phyloP scores from a whole-genome alignment of 192 early-diverging fungal genomes.

The Funneliformis geosporum region DNA sequence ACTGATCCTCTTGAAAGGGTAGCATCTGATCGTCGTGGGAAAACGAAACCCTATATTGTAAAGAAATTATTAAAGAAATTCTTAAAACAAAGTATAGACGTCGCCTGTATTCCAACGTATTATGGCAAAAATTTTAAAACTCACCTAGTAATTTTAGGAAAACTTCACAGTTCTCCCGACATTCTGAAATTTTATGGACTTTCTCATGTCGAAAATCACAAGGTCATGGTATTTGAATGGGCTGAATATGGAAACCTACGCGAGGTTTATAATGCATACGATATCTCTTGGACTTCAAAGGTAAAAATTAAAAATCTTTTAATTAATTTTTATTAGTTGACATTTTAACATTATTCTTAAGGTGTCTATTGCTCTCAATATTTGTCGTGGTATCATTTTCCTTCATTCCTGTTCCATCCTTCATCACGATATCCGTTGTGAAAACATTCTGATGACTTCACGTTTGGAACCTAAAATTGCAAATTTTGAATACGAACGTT shows the following conservation, averaged over 20 bases:
- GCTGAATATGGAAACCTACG: slow-evolving; percentile 15
- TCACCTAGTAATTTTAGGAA: slow-evolving; percentile 22
- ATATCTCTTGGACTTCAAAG: slow-evolving; percentile 5
- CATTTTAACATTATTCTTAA: background rate
- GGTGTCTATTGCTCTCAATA: slow-evolving; percentile 1
- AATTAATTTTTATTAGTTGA: background rate
- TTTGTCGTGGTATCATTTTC: slow-evolving; percentile 28
- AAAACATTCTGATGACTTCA: slow-evolving; percentile 25
- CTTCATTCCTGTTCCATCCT: background rate
- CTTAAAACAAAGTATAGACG: background rate
- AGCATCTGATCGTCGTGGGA: background rate
- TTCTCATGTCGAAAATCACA: background rate
- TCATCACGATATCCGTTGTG: slow-evolving; percentile 31
- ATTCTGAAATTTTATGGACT: slow-evolving; percentile 29
- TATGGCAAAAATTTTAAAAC: background rate
- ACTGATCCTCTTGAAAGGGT: background rate
- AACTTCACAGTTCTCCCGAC: slow-evolving; percentile 1
- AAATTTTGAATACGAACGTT: slow-evolving; percentile 20
- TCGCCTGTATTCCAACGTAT: background rate
- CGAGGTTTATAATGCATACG: background rate
- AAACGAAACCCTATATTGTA: background rate
- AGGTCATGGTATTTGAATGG: slow-evolving; percentile 29
- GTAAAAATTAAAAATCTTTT: background rate
- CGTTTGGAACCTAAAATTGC: slow-evolving; percentile 15
- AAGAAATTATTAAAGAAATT: slow-evolving; percentile 4